Conservation (phyloP, 2,329 filamentous ascomycete genomes). For the Coniochaeta sp. region DNA sequence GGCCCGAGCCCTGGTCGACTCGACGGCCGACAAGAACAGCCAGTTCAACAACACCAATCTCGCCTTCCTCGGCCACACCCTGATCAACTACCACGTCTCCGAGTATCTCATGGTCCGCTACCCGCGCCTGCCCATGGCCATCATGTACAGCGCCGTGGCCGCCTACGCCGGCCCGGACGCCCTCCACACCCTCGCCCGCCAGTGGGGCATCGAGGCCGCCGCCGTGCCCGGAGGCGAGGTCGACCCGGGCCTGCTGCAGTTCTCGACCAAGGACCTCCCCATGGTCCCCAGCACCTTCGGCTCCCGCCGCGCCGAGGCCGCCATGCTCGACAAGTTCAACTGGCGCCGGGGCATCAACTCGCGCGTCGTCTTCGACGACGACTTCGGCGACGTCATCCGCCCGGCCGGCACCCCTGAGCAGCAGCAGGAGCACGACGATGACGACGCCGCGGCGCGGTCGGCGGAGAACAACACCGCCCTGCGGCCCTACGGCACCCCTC, state of each 20-base stretch:
- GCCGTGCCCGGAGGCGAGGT: conserved; percentile 84
- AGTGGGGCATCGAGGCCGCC: conserved; percentile 91
- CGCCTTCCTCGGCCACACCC: conserved; percentile 69
- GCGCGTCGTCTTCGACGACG: conserved; percentile 73
- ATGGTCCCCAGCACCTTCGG: conserved; percentile 41
- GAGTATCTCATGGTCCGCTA: conserved; percentile 86
- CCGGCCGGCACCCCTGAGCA: conserved; percentile 9
- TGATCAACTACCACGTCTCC: conserved; percentile 82
- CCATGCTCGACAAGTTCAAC: conserved; percentile 35
- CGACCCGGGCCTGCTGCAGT: conserved; percentile 85
- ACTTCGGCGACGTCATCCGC: conserved; percentile 64
- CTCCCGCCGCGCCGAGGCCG: conserved; percentile 43
- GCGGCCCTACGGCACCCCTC: conserved; percentile 15
- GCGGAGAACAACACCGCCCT: conserved; percentile 11
- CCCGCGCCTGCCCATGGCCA: conserved; percentile 82
- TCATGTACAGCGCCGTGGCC: conserved; percentile 78
- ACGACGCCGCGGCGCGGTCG: not conserved
- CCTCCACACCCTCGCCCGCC: conserved; percentile 63
- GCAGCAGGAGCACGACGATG: no score
- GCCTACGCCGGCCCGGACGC: conserved; percentile 74
- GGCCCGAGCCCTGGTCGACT: conserved; percentile 76
- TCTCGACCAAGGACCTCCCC: conserved; percentile 44
- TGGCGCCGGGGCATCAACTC: conserved; percentile 67
- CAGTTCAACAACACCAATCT: conserved; percentile 87
- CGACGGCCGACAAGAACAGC: conserved; percentile 71